Evolutionary conservation across 805 yeast genomes (phyloP).

Genomic region (Suhomyces sp.): DNA sequence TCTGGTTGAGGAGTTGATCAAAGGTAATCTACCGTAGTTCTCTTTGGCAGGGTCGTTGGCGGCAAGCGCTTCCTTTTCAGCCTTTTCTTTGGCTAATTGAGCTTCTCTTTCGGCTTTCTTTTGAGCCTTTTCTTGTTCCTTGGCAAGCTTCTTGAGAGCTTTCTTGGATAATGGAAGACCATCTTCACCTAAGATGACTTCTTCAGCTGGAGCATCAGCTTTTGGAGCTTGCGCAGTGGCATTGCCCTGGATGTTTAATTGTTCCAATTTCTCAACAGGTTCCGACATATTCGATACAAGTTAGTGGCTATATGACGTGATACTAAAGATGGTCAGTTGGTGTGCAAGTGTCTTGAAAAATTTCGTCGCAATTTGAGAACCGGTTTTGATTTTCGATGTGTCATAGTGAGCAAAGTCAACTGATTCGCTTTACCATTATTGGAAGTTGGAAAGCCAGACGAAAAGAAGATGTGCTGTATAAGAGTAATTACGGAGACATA

Average conservation of each 20-base stretch:
- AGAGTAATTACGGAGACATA: too few species aligned
- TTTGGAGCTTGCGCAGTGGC: conserved; percentile 4
- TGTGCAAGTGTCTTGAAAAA: too few species aligned
- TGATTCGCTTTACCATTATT: too few species aligned
- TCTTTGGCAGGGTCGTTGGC: conserved; percentile 86
- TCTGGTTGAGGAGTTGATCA: conserved; percentile 73
- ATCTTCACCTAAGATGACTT: conserved; percentile 55
- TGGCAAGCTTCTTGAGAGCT: conserved; percentile 91
- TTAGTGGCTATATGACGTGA: too few species aligned
- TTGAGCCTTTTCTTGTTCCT: conserved; percentile 86
- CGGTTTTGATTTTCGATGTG: conserved; percentile 2
- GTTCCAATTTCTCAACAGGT: conserved; percentile 25
- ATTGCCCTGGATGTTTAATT: conserved; percentile 19
- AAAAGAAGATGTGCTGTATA: too few species aligned
- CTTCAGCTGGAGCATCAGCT: conserved; percentile 16
- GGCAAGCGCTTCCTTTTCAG: conserved; percentile 64
- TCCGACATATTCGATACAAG: conserved; percentile 29
- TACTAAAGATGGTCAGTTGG: too few species aligned
- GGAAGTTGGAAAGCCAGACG: too few species aligned
- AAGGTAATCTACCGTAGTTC: conserved; percentile 85
- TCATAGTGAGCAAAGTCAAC: too few species aligned
- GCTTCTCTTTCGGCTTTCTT: conserved; percentile 94
- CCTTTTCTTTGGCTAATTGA: conserved; percentile 81
- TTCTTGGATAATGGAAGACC: conserved; percentile 90
- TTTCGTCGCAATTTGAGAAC: too few species aligned